Base-by-base conservation (phyloP, 2,329 filamentous ascomycete species). In the Xylariomycetidae sp. region DNA sequence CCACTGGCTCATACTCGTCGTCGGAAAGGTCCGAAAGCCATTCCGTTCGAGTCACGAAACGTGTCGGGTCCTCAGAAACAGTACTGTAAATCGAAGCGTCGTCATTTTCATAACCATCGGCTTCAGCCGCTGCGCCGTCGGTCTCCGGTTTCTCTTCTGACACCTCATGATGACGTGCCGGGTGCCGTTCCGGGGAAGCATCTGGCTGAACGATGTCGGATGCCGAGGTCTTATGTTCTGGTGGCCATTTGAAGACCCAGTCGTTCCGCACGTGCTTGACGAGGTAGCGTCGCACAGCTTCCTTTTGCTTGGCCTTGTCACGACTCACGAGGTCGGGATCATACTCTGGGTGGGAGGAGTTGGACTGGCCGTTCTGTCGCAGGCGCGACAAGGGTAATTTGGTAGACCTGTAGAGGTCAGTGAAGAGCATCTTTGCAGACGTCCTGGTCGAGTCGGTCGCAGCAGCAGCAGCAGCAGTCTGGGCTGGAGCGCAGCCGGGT, bases 231-330 rank as follows among this genome's bases (percentile, higher is more conserved):
- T 29, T 20, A 25, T 37, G 19, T 28, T 46, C 35, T 15, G 59
- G 62, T 2, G 73, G 70, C 76, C 76, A 80, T 20, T 60, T 45
- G 48, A 78, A 82, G 1, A 62, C 58, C 78, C 77, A 82, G 48
- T 80, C 76, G 40, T 65, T 67, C 40, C 67, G 70, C 25, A 82
- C 60, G 43, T 68, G 74, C 15, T 67, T 63, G 3, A 61, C 56
- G 2, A 82, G 58, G 44, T 71, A 73, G 31, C 63, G 68, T 48
- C 64, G 73, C 22, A 82, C 70, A 10, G 77, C 77, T 25, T 77
- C 73, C 50, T 80, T 81, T 46, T 79, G 74, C 58, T 71, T 77
- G 17, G 56, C 41, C 53, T 79, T 80, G 52, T 82, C 77, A 48
- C 65, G 71, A 52, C 72, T 79, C 31, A 77, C 56, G 5, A 82